These are phyloP conservation scores for Dactylella cylindrospora DNA, from an alignment of 2,329 filamentous ascomycete species.

Conservation along the genomic window DNA sequence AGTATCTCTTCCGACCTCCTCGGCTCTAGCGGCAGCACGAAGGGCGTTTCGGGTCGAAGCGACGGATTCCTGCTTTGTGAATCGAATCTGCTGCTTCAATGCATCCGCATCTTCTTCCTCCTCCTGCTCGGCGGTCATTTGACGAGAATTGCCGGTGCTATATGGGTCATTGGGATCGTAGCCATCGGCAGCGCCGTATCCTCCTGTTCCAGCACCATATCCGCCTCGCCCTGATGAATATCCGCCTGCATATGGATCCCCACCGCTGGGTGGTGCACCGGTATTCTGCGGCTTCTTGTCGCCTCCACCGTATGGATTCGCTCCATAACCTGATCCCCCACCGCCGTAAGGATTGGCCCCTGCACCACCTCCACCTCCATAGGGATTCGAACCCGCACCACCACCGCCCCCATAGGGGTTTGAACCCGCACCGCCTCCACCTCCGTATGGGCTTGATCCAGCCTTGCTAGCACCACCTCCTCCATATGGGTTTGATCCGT, in stretches of 20 bases:
- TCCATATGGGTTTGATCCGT: slow-evolving; percentile 16
- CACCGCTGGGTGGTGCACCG: slow-evolving; percentile 2
- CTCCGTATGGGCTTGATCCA: no score
- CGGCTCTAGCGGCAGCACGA: slow-evolving; percentile 66
- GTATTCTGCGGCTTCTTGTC: background rate
- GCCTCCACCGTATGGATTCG: slow-evolving; percentile 12
- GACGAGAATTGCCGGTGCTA: slow-evolving; percentile 52
- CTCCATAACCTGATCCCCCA: background rate
- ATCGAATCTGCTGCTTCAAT: slow-evolving; percentile 72
- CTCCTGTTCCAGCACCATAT: slow-evolving; percentile 6
- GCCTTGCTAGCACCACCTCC: no score
- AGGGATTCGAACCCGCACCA: background rate
- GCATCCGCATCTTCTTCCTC: slow-evolving; percentile 71
- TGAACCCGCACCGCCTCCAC: no score
- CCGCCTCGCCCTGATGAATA: slow-evolving; percentile 1
- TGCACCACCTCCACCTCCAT: no score
- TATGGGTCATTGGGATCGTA: slow-evolving; percentile 20
- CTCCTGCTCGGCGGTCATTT: slow-evolving; percentile 77
- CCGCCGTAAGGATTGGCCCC: background rate
- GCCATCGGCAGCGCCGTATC: slow-evolving; percentile 13
- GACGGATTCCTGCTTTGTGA: slow-evolving; percentile 76
- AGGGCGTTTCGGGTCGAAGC: slow-evolving; percentile 70
- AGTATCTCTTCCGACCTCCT: slow-evolving; percentile 71
- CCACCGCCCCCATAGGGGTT: background rate
- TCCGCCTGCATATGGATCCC: background rate